These are phyloP conservation scores for Agrocybe chaxingu DNA, from an alignment of 768 basidiomycete species.

Conservation along the genomic window DNA sequence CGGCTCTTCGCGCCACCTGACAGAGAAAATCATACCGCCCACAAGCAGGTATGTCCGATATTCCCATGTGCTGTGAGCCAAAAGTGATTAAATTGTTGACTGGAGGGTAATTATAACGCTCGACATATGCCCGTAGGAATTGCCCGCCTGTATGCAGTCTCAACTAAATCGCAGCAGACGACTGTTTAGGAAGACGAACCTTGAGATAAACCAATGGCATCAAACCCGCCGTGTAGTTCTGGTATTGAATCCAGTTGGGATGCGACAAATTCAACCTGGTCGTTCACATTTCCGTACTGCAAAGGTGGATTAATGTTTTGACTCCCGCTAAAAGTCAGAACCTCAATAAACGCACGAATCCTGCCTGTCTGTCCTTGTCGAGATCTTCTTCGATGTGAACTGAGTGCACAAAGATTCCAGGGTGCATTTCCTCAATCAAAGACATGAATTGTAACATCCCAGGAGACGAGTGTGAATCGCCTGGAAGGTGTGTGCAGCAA, in stretches of 20 bases:
- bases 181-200: conserved; percentile 31
- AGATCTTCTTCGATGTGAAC: conserved; percentile 62
- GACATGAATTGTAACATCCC: conserved; percentile 69
- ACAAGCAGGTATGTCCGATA: conserved; percentile 73
- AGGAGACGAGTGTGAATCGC: conserved; percentile 72
- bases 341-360: conserved; percentile 54
- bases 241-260: conserved; percentile 61
- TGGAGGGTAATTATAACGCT: conserved; percentile 69
- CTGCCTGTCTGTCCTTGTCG: conserved; percentile 64
- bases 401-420: conserved; percentile 76
- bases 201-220: conserved; percentile 88
- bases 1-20: conserved; percentile 59
- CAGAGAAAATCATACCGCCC: conserved; percentile 65
- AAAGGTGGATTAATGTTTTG: neutral
- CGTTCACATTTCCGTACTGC: conserved; percentile 77
- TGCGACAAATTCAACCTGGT: conserved; percentile 64
- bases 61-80: conserved; percentile 85
- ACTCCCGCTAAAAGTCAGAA: neutral
- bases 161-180: neutral
- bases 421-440: conserved; percentile 59
- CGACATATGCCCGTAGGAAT: conserved; percentile 83
- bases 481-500: conserved; percentile 23
- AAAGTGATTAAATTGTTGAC: conserved; percentile 83
- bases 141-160: conserved; percentile 57
- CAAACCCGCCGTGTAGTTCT: conserved; percentile 70